Conservation (phyloP, 257 asterid species). For the Penstemon newberryi region DNA sequence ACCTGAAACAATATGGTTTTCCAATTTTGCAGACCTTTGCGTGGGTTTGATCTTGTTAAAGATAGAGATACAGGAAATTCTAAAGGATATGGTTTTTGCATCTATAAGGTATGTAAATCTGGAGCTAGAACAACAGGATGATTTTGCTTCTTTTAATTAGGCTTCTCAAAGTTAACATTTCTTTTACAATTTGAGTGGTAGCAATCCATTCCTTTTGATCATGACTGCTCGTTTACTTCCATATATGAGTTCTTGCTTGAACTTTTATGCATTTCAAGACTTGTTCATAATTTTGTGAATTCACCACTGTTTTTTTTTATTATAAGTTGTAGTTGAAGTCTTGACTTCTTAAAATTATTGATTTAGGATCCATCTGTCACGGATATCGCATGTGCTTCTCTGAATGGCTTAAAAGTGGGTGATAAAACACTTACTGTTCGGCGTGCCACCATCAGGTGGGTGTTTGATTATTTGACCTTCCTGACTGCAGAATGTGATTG, state of each 20-base stretch:
- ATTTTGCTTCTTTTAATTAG: constrained; percentile 19
- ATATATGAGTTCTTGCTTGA: constrained; percentile 14
- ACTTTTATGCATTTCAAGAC: constrained; percentile 9
- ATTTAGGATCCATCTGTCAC: constrained; percentile 59
- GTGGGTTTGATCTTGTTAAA: constrained; percentile 61
- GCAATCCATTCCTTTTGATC: constrained; percentile 1
- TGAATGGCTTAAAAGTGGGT: constrained; percentile 61
- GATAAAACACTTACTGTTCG: constrained; percentile 64
- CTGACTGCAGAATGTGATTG: constrained; percentile 15
- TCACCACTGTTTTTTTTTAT: constrained; percentile 11
- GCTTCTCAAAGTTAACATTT: constrained; percentile 1
- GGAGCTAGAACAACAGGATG: constrained; percentile 13
- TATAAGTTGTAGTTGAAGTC: constrained; percentile 4
- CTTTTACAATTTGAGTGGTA: neutral
- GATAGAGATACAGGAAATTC: constrained; percentile 68
- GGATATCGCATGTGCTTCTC: constrained; percentile 65
- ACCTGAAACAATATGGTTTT: constrained; percentile 16
- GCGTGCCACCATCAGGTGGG: constrained; percentile 56
- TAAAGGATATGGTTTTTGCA: constrained; percentile 64
- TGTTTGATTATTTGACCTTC: constrained; percentile 22
- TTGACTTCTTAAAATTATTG: constrained; percentile 18
- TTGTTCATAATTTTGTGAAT: constrained; percentile 7
- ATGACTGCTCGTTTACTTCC: neutral
- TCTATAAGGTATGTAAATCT: constrained; percentile 44
- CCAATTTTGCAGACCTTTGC: constrained; percentile 44